These are phyloP conservation scores for Osmozyma mogii DNA, from an alignment of 805 yeast genomes.

Conservation along the genomic window DNA sequence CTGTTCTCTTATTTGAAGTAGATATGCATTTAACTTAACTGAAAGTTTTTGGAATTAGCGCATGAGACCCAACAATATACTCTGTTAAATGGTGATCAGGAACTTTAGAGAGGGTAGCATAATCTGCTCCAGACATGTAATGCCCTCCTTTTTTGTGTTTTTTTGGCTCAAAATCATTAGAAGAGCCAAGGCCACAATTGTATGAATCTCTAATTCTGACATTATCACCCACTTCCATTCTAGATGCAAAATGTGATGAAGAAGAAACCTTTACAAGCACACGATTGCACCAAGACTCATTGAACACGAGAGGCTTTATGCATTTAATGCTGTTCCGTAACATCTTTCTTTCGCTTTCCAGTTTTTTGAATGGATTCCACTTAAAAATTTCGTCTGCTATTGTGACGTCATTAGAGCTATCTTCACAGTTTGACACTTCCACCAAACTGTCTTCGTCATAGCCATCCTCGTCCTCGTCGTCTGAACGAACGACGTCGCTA, in stretches of 20 bases:
- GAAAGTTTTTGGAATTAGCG: slow-evolving; percentile 11
- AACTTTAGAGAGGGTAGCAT: slow-evolving; percentile 1
- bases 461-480: slow-evolving; percentile 23
- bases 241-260: slow-evolving; percentile 13
- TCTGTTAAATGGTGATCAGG: slow-evolving; percentile 12
- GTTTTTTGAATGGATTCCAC: slow-evolving; percentile 43
- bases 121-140: no score
- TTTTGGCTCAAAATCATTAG: neutral
- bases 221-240: no score
- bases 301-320: slow-evolving; percentile 43
- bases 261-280: slow-evolving; percentile 34
- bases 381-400: slow-evolving; percentile 14
- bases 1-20: no score
- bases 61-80: slow-evolving; percentile 10
- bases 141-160: neutral
- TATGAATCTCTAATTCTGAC: slow-evolving; percentile 1
- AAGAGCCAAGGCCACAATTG: neutral
- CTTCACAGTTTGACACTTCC: slow-evolving; percentile 1
- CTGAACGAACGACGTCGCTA: slow-evolving; percentile 22
- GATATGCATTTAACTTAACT: no score
- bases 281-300: slow-evolving; percentile 48
- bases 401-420: neutral
- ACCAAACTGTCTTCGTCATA: slow-evolving; percentile 13
- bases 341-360: slow-evolving; percentile 29
- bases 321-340: slow-evolving; percentile 50